Evolutionary conservation across 306 rosid species (phyloP), one percentile per base, ranked within the genome.

Genomic region (Dicorynia guianensis): DNA sequence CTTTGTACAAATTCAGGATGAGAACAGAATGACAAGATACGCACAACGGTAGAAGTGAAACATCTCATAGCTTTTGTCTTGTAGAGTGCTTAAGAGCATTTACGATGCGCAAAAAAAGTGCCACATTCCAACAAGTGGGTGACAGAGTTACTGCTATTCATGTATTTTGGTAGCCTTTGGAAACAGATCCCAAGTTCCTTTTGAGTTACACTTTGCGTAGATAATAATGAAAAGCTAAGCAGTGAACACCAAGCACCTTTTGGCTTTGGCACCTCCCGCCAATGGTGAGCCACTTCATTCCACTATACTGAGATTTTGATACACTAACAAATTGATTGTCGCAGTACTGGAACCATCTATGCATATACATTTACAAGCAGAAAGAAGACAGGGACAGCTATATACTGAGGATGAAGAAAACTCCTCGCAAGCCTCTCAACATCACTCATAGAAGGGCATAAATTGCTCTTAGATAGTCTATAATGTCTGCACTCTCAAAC

Each of bases 401-500:
- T 4, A 13, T 58, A 40, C 11, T 33, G 53, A 56, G 8, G 67
- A 2, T 60, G 69, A 62, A 40, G 14, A 47, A 35, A 74, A 18
- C 12, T 36, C 69, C 79, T 72, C 42, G 5, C 40, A 48, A 71
- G 62, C 71, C 69, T 72, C 47, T 3, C 56, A 52, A 58, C 25
- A 25, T 60, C 78, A 44, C 75, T 80, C 64, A 80, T 48, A 74
- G 64, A 75, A 86, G 91, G 69, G 98, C 93, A 64, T 96, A 96
- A 10, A 93, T 96, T 71, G 96, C 90, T 84, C 49, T 83, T 44
- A 96, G 79, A 85, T 96, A 96, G 58, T 96, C 98, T 34, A 85
- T 69, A 71, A 96, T 93, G 47, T 96, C 99, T 42, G 98, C 98
- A 84, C 99, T 96, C 79, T 96, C 99, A 69, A 86, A 96, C 99